Evolutionary conservation across 495 filamentous ascomycete genomes (phyloP), one percentile per base, ranked within the genome.

Genomic region (Penicillium crystallinum): DNA sequence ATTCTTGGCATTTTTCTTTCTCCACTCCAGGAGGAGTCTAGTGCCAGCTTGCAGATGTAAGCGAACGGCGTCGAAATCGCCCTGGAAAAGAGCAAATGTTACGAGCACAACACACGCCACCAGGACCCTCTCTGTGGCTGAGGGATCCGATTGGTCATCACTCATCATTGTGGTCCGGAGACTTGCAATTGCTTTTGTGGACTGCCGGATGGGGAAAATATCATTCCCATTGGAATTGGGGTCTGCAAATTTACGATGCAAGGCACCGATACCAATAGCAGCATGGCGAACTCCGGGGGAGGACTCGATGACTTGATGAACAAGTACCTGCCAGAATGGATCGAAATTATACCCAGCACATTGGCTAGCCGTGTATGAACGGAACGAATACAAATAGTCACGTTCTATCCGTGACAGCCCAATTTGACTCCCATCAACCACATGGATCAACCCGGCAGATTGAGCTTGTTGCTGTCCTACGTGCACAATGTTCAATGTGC

Each of bases 251-350:
- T 25, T 22, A n/a, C 21, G 27, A 57, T 80, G 75, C 33, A 77
- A 60, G 27, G 73, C 72, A 62, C 72, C 72, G 35, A 80, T 69
- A 22, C 48, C 53, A 55, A 50, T 50, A 14, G 77, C 68, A 36
- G 74, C 75, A 38, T 79, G 77, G 35, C 71, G 70, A 14, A 79
- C 69, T 4, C 70, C 74, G 0, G 77, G 76, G 44, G 76, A 70
- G 29, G 65, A 57, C 50, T 74, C 72, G 57, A 71, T 68, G 23
- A 73, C 69, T 55, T 78, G 76, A 27, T 77, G 67, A 14, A 79
- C 69, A n/a, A 80, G 55, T 21, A 73, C 61, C 9, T 73, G 63
- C 77, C 76, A 79, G 47, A 80, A 78, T 50, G 63, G 61, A 29
- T 67, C 64, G 51, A 74, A 70, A 40, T 67, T 59, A 46, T 65